Base-by-base conservation (phyloP, 1,284 basidiomycete species). In the Inonotus hispidus region DNA sequence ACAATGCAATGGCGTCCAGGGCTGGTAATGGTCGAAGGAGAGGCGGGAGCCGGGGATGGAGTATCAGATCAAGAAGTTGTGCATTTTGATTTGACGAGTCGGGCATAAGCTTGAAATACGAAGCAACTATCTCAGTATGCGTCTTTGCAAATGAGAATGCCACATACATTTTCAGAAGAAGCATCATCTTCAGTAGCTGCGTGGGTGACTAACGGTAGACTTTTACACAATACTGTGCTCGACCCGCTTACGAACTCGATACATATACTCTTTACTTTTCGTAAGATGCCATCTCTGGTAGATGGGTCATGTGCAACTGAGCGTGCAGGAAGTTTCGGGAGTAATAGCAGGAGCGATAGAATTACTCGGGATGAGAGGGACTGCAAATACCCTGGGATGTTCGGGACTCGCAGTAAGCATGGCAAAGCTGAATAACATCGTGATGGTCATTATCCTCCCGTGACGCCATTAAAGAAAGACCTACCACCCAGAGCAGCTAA, bases 1-100 rank as follows among this genome's bases (percentile, higher is more conserved):
- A 84, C 23, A 90, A 74, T 10, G 83, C 79, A 13, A 90, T 67
- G 2, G 77, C 71, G 64, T 88, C 87, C 16, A 87, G 69, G 52
- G 81, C 77, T n/a, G 88, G 87, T 60, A 90, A 74, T 1, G 81
- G 80, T 53, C 88, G 81, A 46, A 92, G 76, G 13, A 91, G 73
- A 1, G 90, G 87, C 1, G 91, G 87, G 14, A 90, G 77, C 10
- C 90, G 84, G 39, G 91, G 88, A 62, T 93, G 87, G 14, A 93
- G 71, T 16, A 91, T 74, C 13, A 87, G 74, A 60, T 91, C 87
- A 55, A 88, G 66, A 56, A 79, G 73, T 25, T 76, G 74, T 50
- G 23, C 23, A 21, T 61, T 43, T 39, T 35, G 23, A 25, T 27
- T 53, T n/a, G 56, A 55, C 11, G 13, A 27, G 11, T 13, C 35